Percentiles rank a stretch among this genome's conserved stretches.
phyloP scores from a whole-genome alignment of 352 stramenopile species.

The Blastocystis sp. region DNA sequence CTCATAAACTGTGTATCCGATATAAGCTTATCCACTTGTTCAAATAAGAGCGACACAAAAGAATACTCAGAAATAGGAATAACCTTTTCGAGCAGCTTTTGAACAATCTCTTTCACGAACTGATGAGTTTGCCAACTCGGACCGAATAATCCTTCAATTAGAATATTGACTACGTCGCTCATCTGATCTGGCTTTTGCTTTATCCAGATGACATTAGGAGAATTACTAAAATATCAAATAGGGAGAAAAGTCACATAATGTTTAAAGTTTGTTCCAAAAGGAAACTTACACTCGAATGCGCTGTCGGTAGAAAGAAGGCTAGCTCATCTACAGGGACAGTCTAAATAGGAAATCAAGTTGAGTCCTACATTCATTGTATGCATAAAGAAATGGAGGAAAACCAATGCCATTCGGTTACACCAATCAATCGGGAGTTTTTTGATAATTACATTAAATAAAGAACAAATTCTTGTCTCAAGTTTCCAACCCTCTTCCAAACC shows the following conservation, averaged over 20 bases:
- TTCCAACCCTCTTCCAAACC: neutral
- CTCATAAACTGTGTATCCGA: neutral
- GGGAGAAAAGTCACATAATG: too few relatives aligned
- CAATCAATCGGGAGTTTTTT: neutral
- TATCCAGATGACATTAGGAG: too few relatives aligned
- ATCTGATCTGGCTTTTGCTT: too few relatives aligned
- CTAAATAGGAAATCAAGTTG: neutral
- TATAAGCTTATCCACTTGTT: neutral
- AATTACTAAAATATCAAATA: too few relatives aligned
- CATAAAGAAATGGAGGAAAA: neutral
- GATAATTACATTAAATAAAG: neutral
- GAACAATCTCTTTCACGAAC: neutral
- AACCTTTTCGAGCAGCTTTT: neutral
- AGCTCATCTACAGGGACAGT: neutral
- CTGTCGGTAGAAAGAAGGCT: too few relatives aligned
- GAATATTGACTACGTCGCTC: too few relatives aligned
- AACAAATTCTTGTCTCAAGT: neutral
- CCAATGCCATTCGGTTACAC: neutral
- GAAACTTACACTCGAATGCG: too few relatives aligned
- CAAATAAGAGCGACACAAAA: neutral
- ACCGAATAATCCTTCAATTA: neutral
- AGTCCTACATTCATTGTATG: neutral
- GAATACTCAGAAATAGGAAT: neutral
- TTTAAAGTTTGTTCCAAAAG: too few relatives aligned
- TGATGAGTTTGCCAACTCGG: neutral